A percentile compares a stretch with the other conserved stretches of the same genome.
Conservation (phyloP, 2,329 filamentous ascomycete species). For the Fusarium pseudocircinatum region DNA sequence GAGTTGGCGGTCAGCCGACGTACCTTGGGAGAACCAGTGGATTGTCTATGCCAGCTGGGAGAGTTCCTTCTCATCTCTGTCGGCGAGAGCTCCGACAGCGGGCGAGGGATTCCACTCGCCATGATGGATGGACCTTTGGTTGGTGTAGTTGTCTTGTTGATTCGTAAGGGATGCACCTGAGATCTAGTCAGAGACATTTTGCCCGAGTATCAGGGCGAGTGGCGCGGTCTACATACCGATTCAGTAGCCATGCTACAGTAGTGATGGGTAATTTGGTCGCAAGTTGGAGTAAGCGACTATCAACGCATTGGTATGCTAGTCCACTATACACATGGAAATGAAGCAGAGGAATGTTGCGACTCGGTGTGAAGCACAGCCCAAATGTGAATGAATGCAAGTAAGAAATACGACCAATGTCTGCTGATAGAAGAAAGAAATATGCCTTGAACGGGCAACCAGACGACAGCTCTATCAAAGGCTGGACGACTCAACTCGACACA, state of each 20-base stretch:
- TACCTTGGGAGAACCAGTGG: slow-evolving; percentile 57
- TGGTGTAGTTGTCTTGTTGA: slow-evolving; percentile 72
- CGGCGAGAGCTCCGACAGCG: slow-evolving; percentile 88
- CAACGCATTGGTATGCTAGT: slow-evolving; percentile 48
- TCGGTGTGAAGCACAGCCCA: slow-evolving; percentile 19
- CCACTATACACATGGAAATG: slow-evolving; percentile 36
- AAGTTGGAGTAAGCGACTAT: slow-evolving; percentile 42
- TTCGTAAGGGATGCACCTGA: slow-evolving; percentile 81
- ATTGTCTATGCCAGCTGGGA: slow-evolving; percentile 88
- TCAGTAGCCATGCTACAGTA: slow-evolving; percentile 50
- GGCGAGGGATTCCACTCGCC: slow-evolving; percentile 70
- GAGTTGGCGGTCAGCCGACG: slow-evolving; percentile 21
- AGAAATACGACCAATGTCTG: slow-evolving; percentile 38
- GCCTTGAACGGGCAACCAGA: slow-evolving; percentile 33
- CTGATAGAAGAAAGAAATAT: slow-evolving; percentile 39
- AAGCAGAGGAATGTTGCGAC: slow-evolving; percentile 46
- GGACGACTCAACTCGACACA: slow-evolving; percentile 29
- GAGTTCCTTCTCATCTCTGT: slow-evolving; percentile 90
- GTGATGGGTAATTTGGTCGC: slow-evolving; percentile 33
- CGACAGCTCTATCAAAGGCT: slow-evolving; percentile 40
- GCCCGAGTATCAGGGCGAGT: slow-evolving; percentile 23
- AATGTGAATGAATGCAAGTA: slow-evolving; percentile 39
- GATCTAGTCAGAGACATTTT: slow-evolving; percentile 37
- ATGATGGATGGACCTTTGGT: slow-evolving; percentile 71
- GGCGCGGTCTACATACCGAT: slow-evolving; percentile 47